Evolutionary conservation across 805 yeast species (phyloP), one percentile per base, ranked within the genome.

Genomic region (Teunomyces aglyptinius): DNA sequence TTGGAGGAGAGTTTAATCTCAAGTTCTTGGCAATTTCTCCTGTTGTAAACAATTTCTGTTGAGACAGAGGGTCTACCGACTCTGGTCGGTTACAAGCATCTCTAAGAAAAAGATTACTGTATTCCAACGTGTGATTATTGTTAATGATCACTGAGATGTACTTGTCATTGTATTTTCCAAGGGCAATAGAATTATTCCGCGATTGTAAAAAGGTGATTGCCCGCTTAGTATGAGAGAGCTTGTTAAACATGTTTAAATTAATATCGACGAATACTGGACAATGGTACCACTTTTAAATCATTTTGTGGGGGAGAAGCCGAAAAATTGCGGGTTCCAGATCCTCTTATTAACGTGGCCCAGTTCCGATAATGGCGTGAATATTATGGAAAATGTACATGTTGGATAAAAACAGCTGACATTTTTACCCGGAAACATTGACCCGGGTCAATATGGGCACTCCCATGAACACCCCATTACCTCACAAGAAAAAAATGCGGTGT

Each of bases 41-140:
- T 0, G 90, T 83, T n/a, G 85, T 76, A 62, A 84, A 82, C 24
- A 75, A 57, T 58, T 84, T 86, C 57, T 86, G 91, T 15, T 76
- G 75, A 0, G 87, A 75, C 20, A 63, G 57, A 3, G 70, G 65
- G 51, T 86, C 87, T 4, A 83, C 70, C 0, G 86, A 79, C 8
- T 55, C 49, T 0, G 65, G 51, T 11, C 78, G 65, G 3, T 61
- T 57, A 40, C 89, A 82, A 0, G 89, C 73, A 56, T 86, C 95
- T 56, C 92, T 73, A 15, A 87, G 67, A 53, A 86, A 85, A 1
- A 77, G 63, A 43, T 77, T 80, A 53, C 68, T 75, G 60, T 68
- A 78, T 24, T 69, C 61, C 24, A 74, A 68, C 8, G 61, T 52
- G 18, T 55, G 50, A 6, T 53, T 49, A 16, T 52, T 46, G 26